phyloP scores from a whole-genome alignment of 108 stramenopile species.

The Skeletonema menzelii region DNA sequence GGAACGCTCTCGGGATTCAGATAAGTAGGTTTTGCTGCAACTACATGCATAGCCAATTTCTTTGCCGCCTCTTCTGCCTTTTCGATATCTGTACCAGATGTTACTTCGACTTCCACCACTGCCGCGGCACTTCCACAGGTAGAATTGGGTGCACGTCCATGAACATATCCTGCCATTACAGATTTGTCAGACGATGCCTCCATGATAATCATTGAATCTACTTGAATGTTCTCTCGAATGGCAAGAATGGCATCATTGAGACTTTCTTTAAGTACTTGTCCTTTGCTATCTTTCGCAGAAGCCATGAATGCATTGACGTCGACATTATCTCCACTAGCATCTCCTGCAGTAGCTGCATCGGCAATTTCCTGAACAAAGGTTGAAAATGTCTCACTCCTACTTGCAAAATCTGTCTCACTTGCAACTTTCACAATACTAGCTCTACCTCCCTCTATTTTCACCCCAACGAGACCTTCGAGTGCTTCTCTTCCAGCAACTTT shows the following conservation, averaged over 20 bases:
- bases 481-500: conserved; percentile 74
- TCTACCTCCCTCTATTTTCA: conserved; percentile 50
- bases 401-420: conserved; percentile 86
- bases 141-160: conserved; percentile 50
- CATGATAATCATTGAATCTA: conserved; percentile 51
- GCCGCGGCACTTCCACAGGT: conserved; percentile 74
- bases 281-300: conserved; percentile 21
- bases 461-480: conserved; percentile 70
- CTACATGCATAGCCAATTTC: conserved; percentile 95
- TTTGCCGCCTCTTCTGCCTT: conserved; percentile 62
- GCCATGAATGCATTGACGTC: conserved; percentile 33
- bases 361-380: conserved; percentile 65
- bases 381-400: conserved; percentile 59
- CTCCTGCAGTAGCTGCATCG: conserved; percentile 47
- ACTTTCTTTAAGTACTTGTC: conserved; percentile 45
- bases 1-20: conserved; percentile 65
- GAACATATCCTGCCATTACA: conserved; percentile 71
- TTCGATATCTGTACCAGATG: conserved; percentile 13
- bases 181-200: conserved; percentile 42
- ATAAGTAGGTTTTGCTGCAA: conserved; percentile 86
- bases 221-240: conserved; percentile 76
- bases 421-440: conserved; percentile 72
- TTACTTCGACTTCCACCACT: conserved; percentile 44
- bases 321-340: conserved; percentile 10
- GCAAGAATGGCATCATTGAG: conserved; percentile 77